A percentile compares a stretch with the other conserved stretches of the same genome.
phyloP scores from a whole-genome alignment of 179 eudicot species.

The Silene noctiflora region DNA sequence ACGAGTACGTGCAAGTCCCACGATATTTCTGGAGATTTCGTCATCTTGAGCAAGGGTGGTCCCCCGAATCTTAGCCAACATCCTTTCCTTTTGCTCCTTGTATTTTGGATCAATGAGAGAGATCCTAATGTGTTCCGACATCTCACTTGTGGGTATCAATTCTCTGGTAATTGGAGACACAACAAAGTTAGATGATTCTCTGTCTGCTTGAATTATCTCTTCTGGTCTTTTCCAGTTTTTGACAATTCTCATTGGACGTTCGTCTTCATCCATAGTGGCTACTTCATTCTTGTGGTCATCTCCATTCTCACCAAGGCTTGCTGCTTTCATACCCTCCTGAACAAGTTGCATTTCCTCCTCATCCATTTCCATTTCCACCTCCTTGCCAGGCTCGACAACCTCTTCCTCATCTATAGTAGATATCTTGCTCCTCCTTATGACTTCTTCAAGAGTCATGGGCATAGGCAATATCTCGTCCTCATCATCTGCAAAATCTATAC shows the following conservation, averaged over 20 bases:
- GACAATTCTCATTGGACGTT: constrained; percentile 86
- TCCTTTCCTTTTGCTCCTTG: constrained; percentile 95
- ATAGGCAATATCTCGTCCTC: constrained; percentile 89
- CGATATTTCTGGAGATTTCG: constrained; percentile 84
- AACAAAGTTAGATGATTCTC: constrained; percentile 69
- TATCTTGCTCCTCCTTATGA: constrained; percentile 86
- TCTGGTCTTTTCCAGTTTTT: constrained; percentile 96
- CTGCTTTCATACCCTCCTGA: constrained; percentile 88
- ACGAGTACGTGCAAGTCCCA: constrained; percentile 89
- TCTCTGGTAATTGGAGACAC: constrained; percentile 93
- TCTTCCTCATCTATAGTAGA: constrained; percentile 64
- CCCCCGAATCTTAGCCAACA: constrained; percentile 96
- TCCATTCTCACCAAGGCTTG: constrained; percentile 73
- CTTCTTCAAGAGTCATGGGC: constrained; percentile 97
- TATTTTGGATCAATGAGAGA: constrained; percentile 95
- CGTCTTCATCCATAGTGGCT: constrained; percentile 54
- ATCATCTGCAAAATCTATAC: constrained; percentile 84
- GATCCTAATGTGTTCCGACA: constrained; percentile 97
- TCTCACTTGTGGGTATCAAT: constrained; percentile 73
- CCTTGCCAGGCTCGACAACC: constrained; percentile 76
- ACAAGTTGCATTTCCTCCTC: constrained; percentile 95
- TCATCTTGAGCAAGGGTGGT: constrained; percentile 96
- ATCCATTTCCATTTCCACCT: constrained; percentile 95
- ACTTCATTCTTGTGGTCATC: constrained; percentile 41
- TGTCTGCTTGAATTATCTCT: constrained; percentile 73